Evolutionary conservation across 2,329 filamentous ascomycete genomes (phyloP).

Genomic region (Botrytis aclada): DNA sequence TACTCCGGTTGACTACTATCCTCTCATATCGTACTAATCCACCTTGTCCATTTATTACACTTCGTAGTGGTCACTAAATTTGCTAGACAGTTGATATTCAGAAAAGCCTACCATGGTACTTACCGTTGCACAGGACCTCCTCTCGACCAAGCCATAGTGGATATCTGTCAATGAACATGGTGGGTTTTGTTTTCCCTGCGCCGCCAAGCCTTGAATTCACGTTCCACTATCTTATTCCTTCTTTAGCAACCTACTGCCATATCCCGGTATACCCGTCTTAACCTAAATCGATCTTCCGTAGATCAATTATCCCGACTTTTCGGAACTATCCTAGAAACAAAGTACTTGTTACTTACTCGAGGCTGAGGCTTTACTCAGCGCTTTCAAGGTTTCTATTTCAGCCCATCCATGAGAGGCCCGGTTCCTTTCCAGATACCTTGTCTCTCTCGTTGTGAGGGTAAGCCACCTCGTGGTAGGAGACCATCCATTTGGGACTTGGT

Average conservation of each 20-base stretch:
- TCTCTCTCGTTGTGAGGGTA: slow-evolving; percentile 6
- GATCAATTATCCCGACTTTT: slow-evolving; percentile 21
- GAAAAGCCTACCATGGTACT: slow-evolving; percentile 6
- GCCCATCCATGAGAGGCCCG: slow-evolving; percentile 16
- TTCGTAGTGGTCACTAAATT: background rate
- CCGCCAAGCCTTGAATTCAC: slow-evolving; percentile 14
- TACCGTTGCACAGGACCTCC: background rate
- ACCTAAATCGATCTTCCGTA: slow-evolving; percentile 20
- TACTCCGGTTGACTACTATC: background rate
- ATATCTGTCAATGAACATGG: background rate
- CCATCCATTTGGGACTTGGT: slow-evolving; percentile 32
- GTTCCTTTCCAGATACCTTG: slow-evolving; percentile 7
- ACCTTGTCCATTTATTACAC: background rate
- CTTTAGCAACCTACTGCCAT: slow-evolving; percentile 15
- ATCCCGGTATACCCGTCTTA: slow-evolving; percentile 17
- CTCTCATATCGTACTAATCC: background rate
- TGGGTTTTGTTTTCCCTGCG: background rate
- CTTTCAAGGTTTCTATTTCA: slow-evolving; percentile 20
- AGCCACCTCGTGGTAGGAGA: slow-evolving; percentile 27
- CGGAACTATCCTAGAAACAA: slow-evolving; percentile 13
- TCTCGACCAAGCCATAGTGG: slow-evolving; percentile 3
- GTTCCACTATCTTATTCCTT: slow-evolving; percentile 19
- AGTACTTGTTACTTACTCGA: slow-evolving; percentile 16
- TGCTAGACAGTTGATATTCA: background rate
- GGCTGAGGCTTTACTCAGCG: slow-evolving; percentile 21